Evolutionary conservation across 2,329 filamentous ascomycete species (phyloP).

Genomic region (Fusarium euwallaceae): DNA sequence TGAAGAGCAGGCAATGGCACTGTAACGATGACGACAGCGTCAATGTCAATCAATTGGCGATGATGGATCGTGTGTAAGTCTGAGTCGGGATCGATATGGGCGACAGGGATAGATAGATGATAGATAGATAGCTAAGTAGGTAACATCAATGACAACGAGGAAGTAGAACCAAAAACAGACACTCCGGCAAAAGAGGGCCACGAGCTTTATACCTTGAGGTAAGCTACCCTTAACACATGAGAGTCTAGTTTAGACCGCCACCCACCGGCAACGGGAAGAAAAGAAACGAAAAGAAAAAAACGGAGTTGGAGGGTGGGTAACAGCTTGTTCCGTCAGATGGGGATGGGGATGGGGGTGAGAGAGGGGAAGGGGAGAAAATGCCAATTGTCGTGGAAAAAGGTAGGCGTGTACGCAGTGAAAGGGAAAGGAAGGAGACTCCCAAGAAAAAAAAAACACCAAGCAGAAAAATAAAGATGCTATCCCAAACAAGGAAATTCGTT

Average conservation of each 20-base stretch:
- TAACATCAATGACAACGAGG: constrained; percentile 11
- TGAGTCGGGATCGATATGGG: not conserved
- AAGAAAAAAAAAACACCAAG: constrained; percentile 1
- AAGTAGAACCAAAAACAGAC: not conserved
- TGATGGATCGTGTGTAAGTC: not conserved
- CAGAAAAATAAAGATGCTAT: not conserved
- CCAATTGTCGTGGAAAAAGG: constrained; percentile 16
- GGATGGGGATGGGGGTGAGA: not conserved
- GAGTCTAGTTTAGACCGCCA: constrained; percentile 39
- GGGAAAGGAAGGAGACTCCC: not conserved
- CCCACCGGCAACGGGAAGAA: constrained; percentile 24
- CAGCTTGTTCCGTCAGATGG: not conserved
- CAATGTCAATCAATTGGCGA: constrained; percentile 21
- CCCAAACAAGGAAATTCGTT: constrained; percentile 7
- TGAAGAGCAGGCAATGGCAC: not conserved
- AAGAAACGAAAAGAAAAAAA: constrained; percentile 17
- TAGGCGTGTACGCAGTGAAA: constrained; percentile 37
- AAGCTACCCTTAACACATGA: constrained; percentile 6
- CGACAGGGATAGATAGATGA: not conserved
- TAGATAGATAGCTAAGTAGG: not conserved
- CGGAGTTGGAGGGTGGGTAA: constrained; percentile 10
- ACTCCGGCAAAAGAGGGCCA: constrained; percentile 3
- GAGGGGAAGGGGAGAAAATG: not conserved
- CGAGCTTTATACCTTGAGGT: constrained; percentile 9
- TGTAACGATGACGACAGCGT: constrained; percentile 30